phyloP scores from a whole-genome alignment of 2,329 filamentous ascomycete species.

The Aspergillus sojae region DNA sequence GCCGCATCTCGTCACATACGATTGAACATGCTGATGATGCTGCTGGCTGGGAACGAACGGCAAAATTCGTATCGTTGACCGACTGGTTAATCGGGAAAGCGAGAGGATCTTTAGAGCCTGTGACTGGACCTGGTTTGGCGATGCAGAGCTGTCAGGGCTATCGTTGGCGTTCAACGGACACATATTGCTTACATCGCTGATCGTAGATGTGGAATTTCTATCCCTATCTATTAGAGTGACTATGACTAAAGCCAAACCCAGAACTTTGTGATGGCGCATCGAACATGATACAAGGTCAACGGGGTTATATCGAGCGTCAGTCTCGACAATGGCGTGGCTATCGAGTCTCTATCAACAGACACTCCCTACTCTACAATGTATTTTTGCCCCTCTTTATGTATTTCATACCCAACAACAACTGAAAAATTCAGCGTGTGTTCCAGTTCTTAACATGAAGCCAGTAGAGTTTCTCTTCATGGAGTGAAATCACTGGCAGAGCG shows the following conservation, averaged over 20 bases:
- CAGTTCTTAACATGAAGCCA: neutral
- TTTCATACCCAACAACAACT: conserved; percentile 18
- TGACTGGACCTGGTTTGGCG: conserved; percentile 29
- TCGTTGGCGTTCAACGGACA: neutral
- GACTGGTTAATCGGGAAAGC: conserved; percentile 91
- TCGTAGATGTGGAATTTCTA: neutral
- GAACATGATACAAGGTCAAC: neutral
- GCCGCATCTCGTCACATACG: conserved; percentile 80
- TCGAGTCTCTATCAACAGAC: neutral
- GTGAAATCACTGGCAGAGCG: neutral
- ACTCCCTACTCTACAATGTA: conserved; percentile 18
- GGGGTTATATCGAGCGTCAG: neutral
- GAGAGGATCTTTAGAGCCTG: conserved; percentile 48
- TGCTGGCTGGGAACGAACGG: conserved; percentile 79
- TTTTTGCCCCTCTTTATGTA: conserved; percentile 2
- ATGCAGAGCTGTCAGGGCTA: conserved; percentile 27
- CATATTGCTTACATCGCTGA: neutral
- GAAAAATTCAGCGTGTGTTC: neutral
- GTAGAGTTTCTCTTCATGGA: neutral
- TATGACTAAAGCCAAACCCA: neutral
- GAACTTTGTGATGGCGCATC: neutral
- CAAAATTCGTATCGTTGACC: conserved; percentile 85
- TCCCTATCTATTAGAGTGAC: neutral
- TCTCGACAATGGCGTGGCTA: neutral
- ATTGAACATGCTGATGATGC: conserved; percentile 92